Evolutionary conservation across 1,284 basidiomycete genomes (phyloP).

Genomic region (Vanrija humicola): DNA sequence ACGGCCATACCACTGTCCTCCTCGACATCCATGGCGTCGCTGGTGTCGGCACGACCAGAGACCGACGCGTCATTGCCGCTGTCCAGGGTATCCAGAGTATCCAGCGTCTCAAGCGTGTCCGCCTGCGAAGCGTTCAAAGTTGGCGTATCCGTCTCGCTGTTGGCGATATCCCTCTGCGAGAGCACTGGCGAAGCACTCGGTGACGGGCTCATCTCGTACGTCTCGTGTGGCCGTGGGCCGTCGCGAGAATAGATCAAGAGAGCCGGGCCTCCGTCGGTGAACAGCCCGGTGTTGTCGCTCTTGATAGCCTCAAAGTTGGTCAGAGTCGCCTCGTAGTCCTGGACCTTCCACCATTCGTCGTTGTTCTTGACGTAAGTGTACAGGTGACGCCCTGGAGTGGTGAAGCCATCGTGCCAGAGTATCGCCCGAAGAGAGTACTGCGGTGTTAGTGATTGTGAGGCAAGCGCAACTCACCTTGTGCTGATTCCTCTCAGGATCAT

Average conservation of each 20-base stretch:
- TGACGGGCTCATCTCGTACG: no score
- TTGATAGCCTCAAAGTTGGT: constrained; percentile 29
- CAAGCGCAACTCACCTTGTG: constrained; percentile 26
- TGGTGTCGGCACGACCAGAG: no score
- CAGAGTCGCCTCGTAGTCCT: constrained; percentile 30
- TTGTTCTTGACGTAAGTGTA: constrained; percentile 32
- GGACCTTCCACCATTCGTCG: constrained; percentile 38
- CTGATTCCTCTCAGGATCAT: constrained; percentile 28
- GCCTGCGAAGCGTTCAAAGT: no score
- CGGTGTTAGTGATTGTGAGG: not conserved
- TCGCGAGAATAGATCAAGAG: constrained; percentile 30
- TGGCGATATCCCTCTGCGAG: no score
- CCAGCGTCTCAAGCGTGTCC: no score
- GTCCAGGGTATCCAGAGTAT: no score
- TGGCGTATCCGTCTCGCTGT: no score
- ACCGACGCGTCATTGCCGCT: no score
- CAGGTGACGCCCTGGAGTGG: constrained; percentile 31
- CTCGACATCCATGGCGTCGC: no score
- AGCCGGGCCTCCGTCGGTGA: constrained; percentile 44
- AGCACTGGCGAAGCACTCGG: no score
- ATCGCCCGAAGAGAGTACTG: constrained; percentile 35
- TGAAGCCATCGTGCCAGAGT: constrained; percentile 39
- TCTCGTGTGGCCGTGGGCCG: constrained; percentile 6
- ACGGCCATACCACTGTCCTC: no score
- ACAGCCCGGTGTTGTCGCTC: constrained; percentile 36